Percentiles rank a stretch among this genome's conserved stretches.
phyloP scores from a whole-genome alignment of 805 yeast species.

The Saturnispora galanensis region DNA sequence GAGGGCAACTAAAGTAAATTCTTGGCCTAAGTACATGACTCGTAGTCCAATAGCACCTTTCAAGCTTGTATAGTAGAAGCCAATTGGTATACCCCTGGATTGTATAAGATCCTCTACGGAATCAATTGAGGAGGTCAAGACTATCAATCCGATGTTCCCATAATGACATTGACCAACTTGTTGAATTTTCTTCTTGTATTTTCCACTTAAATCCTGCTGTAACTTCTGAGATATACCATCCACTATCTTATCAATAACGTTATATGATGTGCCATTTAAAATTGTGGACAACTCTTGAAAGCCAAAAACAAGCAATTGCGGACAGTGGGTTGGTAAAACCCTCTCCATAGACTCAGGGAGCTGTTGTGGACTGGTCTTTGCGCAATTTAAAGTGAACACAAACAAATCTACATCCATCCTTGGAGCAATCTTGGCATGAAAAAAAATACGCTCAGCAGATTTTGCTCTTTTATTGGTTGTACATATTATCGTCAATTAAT shows the following conservation, averaged over 20 bases:
- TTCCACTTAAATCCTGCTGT: constrained; percentile 26
- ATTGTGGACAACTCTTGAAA: constrained; percentile 56
- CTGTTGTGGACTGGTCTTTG: constrained; percentile 32
- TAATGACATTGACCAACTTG: constrained; percentile 34
- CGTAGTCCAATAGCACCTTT: constrained; percentile 70
- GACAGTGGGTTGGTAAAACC: constrained; percentile 17
- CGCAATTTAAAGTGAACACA: constrained; percentile 46
- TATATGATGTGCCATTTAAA: constrained; percentile 41
- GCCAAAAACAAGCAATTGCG: constrained; percentile 48
- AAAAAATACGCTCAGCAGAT: not conserved
- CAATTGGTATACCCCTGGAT: constrained; percentile 37
- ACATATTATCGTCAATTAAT: not conserved
- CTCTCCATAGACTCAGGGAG: constrained; percentile 23
- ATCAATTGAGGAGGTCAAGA: constrained; percentile 33
- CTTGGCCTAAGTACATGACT: constrained; percentile 27
- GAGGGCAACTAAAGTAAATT: constrained; percentile 53
- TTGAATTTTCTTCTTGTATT: constrained; percentile 26
- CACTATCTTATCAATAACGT: constrained; percentile 29
- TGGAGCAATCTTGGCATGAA: not conserved
- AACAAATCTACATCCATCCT: constrained; percentile 3
- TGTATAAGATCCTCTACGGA: constrained; percentile 15
- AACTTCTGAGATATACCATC: constrained; percentile 29
- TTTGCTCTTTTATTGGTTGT: not conserved
- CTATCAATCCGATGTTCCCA: constrained; percentile 51
- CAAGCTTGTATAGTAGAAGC: constrained; percentile 49